Evolutionary conservation across 1,284 basidiomycete genomes (phyloP).

Genomic region (Cryptococcus depauperatus): DNA sequence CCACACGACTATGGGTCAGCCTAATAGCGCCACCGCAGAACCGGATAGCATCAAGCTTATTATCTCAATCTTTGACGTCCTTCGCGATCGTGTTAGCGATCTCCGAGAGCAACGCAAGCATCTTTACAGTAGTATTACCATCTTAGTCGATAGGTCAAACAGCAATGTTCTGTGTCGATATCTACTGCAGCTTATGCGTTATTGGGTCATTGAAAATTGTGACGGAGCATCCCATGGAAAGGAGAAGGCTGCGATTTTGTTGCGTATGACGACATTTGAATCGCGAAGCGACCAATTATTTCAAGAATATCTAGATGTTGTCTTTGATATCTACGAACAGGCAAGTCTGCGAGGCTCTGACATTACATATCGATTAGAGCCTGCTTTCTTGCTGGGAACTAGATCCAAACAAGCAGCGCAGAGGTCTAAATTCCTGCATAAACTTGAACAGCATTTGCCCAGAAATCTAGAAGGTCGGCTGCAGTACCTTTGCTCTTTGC

Average conservation of each 20-base stretch:
- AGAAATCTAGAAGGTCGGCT: slow-evolving; percentile 72
- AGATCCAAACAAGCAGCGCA: slow-evolving; percentile 71
- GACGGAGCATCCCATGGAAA: slow-evolving; percentile 75
- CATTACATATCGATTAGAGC: slow-evolving; percentile 85
- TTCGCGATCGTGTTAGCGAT: slow-evolving; percentile 49
- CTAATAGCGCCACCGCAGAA: slow-evolving; percentile 19
- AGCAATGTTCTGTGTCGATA: slow-evolving; percentile 72
- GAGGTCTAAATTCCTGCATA: slow-evolving; percentile 79
- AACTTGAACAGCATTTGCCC: slow-evolving; percentile 83
- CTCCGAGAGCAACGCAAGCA: slow-evolving; percentile 54
- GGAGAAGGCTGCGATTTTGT: slow-evolving; percentile 83
- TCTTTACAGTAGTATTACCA: slow-evolving; percentile 64
- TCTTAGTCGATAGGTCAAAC: slow-evolving; percentile 87
- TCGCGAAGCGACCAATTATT: slow-evolving; percentile 67
- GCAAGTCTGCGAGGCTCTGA: slow-evolving; percentile 80
- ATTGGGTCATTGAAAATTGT: slow-evolving; percentile 78
- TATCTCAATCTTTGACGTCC: slow-evolving; percentile 50
- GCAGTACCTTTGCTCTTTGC: slow-evolving; percentile 84
- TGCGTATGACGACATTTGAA: slow-evolving; percentile 88
- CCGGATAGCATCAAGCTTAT: slow-evolving; percentile 46
- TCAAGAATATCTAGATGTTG: slow-evolving; percentile 77
- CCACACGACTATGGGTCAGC: slow-evolving; percentile 57
- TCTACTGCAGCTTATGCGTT: slow-evolving; percentile 75
- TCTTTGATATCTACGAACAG: slow-evolving; percentile 91
- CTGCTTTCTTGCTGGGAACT: slow-evolving; percentile 87